A percentile compares a stretch with the other conserved stretches of the same genome.
These are phyloP conservation scores for Geopyxis carbonaria DNA, from an alignment of 495 filamentous ascomycete species.

Conservation along the genomic window DNA sequence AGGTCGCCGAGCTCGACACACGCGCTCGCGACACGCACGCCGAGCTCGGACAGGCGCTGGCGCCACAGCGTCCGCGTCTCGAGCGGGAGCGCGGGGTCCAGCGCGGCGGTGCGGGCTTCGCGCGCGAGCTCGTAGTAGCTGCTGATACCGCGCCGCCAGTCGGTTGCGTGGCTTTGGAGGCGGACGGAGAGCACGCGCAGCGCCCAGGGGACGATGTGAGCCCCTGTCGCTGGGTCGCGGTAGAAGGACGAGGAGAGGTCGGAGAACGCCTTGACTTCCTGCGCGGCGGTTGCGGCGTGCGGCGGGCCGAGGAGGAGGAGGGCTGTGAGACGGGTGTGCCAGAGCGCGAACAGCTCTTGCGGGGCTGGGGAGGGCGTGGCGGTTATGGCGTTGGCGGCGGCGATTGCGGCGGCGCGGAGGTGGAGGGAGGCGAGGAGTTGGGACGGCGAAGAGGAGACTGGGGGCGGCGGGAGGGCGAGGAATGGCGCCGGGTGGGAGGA, in stretches of 20 bases:
- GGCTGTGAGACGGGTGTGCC: slow-evolving; percentile 71
- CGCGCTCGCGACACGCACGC: slow-evolving; percentile 58
- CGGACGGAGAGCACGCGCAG: slow-evolving; percentile 65
- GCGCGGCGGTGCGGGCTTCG: slow-evolving; percentile 46
- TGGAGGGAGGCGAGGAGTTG: slow-evolving; percentile 41
- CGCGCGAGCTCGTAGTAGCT: slow-evolving; percentile 73
- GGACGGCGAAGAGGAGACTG: slow-evolving; percentile 34
- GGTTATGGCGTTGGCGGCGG: slow-evolving; percentile 5
- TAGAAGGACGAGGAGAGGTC: slow-evolving; percentile 61
- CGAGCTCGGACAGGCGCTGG: slow-evolving; percentile 50
- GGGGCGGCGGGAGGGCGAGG: slow-evolving; percentile 29
- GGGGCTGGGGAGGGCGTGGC: slow-evolving; percentile 13
- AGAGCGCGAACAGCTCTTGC: slow-evolving; percentile 50
- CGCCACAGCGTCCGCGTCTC: slow-evolving; percentile 46
- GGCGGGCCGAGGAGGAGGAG: slow-evolving; percentile 52
- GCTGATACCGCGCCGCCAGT: slow-evolving; percentile 67
- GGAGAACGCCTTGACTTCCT: slow-evolving; percentile 69
- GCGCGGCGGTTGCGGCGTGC: slow-evolving; percentile 44
- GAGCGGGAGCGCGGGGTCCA: not conserved
- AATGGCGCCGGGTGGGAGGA: slow-evolving; percentile 49
- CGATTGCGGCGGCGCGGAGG: slow-evolving; percentile 24
- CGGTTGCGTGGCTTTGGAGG: slow-evolving; percentile 65
- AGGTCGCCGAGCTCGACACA: slow-evolving; percentile 85
- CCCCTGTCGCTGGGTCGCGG: slow-evolving; percentile 30
- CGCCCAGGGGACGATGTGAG: slow-evolving; percentile 69